A percentile compares a stretch with the other conserved stretches of the same genome.
These are phyloP conservation scores for Arctium lappa DNA, from an alignment of 129 eudicot species.

Conservation along the genomic window DNA sequence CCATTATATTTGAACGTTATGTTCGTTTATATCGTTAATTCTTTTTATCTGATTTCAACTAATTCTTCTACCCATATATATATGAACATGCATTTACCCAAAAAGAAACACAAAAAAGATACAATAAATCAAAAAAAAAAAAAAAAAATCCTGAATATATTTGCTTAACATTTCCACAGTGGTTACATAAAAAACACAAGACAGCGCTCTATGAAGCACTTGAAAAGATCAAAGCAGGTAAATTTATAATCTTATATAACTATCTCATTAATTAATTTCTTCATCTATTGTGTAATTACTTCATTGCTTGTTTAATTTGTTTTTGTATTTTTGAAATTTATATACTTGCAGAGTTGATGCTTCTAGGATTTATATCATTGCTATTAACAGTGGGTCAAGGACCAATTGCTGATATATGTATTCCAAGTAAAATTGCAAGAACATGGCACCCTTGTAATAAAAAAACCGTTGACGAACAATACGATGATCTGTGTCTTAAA, in stretches of 20 bases:
- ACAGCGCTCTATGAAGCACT: slow-evolving; percentile 51
- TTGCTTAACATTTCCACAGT: slow-evolving; percentile 24
- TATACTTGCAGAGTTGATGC: slow-evolving; percentile 53
- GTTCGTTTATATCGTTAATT: too few species aligned
- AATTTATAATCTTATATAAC: background rate
- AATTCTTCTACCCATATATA: too few species aligned
- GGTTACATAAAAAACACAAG: slow-evolving; percentile 45
- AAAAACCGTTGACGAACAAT: background rate
- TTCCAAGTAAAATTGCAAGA: slow-evolving; percentile 44
- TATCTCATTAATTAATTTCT: background rate
- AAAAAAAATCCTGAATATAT: background rate
- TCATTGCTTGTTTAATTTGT: background rate
- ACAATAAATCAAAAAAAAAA: background rate
- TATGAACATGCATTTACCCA: background rate
- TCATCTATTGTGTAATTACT: background rate
- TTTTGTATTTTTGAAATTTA: background rate
- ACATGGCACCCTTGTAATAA: slow-evolving; percentile 65
- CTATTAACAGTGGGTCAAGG: slow-evolving; percentile 49
- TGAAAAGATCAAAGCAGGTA: slow-evolving; percentile 69
- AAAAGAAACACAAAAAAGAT: background rate
- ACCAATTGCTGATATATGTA: slow-evolving; percentile 46
- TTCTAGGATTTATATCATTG: slow-evolving; percentile 68
- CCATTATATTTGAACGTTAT: too few species aligned
- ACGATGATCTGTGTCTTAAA: slow-evolving; percentile 37
- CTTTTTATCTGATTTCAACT: too few species aligned